Conservation (phyloP, 225 moss, liverwort and hornwort species). For the Sphagnum tenellum region DNA sequence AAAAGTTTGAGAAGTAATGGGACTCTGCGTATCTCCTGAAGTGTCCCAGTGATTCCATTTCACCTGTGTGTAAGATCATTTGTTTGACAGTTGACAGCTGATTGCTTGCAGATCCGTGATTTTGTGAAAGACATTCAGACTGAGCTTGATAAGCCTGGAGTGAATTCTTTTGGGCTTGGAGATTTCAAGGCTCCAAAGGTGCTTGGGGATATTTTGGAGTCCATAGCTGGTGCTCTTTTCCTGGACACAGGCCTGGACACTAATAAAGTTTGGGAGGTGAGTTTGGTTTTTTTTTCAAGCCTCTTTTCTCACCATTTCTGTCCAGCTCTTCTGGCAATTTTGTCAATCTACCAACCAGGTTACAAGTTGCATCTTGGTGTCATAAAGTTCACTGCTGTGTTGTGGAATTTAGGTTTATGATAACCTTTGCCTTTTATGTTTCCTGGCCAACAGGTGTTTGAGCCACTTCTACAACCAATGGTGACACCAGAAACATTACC, state of each 20-base stretch:
- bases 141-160: constrained; percentile 96
- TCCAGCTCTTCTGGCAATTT: no score
- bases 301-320: no score
- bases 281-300: background rate
- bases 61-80: no score
- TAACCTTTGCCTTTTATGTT: no score
- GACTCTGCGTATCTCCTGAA: no score
- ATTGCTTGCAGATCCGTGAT: constrained; percentile 66
- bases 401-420: no score
- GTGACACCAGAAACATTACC: constrained; percentile 98
- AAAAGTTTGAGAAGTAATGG: no score
- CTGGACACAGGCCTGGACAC: constrained; percentile 76
- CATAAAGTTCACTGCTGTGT: no score
- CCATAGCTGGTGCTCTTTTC: constrained; percentile 90
- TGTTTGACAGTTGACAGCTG: no score
- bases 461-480: constrained; percentile 93
- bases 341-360: no score
- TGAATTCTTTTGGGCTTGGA: constrained; percentile 95
- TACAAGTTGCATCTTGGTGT: no score
- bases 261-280: constrained; percentile 86
- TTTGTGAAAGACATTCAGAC: constrained; percentile 98
- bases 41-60: no score
- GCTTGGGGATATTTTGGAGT: constrained; percentile 93
- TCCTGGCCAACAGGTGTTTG: constrained; percentile 53
- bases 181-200: constrained; percentile 99